Percentiles rank a stretch among this genome's conserved stretches.
phyloP scores from a whole-genome alignment of 192 early-diverging fungal genomes.

The Neocallimastix lanati region DNA sequence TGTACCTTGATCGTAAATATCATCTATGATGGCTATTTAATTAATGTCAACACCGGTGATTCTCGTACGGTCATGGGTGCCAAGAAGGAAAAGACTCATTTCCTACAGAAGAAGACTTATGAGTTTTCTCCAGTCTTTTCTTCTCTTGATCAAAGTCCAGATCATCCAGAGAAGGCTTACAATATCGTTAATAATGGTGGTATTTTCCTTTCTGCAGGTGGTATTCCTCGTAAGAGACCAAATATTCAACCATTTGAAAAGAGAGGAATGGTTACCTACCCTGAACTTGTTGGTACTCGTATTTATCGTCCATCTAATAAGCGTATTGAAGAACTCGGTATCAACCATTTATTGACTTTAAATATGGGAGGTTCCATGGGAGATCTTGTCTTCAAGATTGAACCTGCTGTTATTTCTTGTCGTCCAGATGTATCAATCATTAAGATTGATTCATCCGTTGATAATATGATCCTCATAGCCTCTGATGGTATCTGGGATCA shows the following conservation, averaged over 20 bases:
- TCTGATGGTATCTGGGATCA: slow-evolving; percentile 48
- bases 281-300: slow-evolving; percentile 22
- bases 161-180: slow-evolving; percentile 33
- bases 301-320: slow-evolving; percentile 26
- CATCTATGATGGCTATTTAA: no score
- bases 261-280: slow-evolving; percentile 9
- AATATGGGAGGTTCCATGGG: slow-evolving; percentile 44
- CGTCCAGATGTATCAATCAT: slow-evolving; percentile 29
- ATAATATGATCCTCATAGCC: slow-evolving; percentile 23
- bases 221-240: slow-evolving; percentile 12
- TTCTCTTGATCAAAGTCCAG: slow-evolving; percentile 25
- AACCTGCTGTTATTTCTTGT: slow-evolving; percentile 27
- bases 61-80: slow-evolving; percentile 2
- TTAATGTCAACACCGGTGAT: no score
- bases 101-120: slow-evolving; percentile 1
- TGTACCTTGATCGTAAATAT: slow-evolving; percentile 33
- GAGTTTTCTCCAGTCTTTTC: slow-evolving; percentile 20
- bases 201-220: slow-evolving; percentile 25
- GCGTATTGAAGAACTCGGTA: slow-evolving; percentile 24
- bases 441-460: slow-evolving; percentile 6
- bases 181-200: slow-evolving; percentile 24
- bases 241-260: slow-evolving; percentile 1
- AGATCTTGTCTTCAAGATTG: slow-evolving; percentile 38
- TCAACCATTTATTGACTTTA: slow-evolving; percentile 27
- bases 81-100: neutral